A percentile compares a stretch with the other conserved stretches of the same genome.
Evolutionary conservation across 345 rosid species (phyloP).

Genomic region (Eucalyptus guilfoylei): DNA sequence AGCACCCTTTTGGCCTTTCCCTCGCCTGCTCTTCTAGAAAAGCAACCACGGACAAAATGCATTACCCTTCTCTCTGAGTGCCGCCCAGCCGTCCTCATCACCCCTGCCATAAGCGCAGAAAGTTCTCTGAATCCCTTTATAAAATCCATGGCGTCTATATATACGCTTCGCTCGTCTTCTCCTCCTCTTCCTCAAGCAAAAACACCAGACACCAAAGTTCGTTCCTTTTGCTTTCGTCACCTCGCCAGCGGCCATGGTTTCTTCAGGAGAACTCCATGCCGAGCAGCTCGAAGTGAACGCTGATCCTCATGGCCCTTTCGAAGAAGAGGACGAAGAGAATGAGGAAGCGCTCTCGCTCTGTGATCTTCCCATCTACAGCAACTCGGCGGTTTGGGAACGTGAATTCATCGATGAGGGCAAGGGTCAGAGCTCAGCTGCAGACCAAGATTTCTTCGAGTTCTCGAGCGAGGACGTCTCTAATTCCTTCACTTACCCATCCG

Average conservation of each 20-base stretch:
- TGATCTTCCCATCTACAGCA: conserved; percentile 22
- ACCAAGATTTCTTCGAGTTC: conserved; percentile 48
- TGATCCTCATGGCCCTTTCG: neutral
- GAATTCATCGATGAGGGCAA: neutral
- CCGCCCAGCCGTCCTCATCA: neutral
- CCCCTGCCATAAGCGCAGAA: neutral
- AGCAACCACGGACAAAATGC: neutral
- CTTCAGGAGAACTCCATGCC: neutral
- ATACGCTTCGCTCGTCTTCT: no score
- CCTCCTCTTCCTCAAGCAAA: neutral
- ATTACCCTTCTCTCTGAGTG: neutral
- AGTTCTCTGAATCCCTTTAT: neutral
- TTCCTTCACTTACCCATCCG: conserved; percentile 4
- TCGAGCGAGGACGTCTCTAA: conserved; percentile 12
- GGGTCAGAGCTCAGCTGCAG: neutral
- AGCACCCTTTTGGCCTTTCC: neutral
- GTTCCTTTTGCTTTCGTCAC: neutral
- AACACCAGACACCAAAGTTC: neutral
- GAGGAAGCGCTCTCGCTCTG: conserved; percentile 40
- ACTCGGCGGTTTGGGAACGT: neutral
- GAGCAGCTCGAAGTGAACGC: neutral
- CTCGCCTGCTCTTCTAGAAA: neutral
- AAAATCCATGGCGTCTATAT: neutral
- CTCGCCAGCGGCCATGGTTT: neutral
- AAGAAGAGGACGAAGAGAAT: conserved; percentile 4